Evolutionary conservation across 306 rosid genomes (phyloP), one percentile per base, ranked within the genome.

Genomic region (Dryas octopetala): DNA sequence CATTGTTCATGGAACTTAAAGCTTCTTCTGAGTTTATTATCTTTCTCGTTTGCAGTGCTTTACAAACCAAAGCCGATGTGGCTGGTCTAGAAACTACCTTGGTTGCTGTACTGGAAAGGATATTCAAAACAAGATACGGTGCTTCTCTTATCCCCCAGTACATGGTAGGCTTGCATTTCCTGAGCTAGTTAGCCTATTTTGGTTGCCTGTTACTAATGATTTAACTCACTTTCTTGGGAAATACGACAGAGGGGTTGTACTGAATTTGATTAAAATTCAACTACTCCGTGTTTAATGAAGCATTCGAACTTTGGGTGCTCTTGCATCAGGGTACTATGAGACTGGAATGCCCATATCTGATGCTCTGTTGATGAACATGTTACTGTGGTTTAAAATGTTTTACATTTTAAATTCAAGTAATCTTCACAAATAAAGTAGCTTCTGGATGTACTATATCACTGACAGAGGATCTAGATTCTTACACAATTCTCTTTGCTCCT

Each of bases 41-140:
- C 40, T 75, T 15, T 62, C 23, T 47, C 66, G 53, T 62, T 77
- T 86, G 78, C 90, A 95, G 97, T 85, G 93, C 84, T 26, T 85
- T 95, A 62, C 97, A 91, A 87, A 90, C 96, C 32, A 85, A 84
- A 80, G 72, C 62, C 16, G 91, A 90, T 74, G 83, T 86, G 68
- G 96, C 96, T 63, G 93, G 89, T 59, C 74, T 89, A 58, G 96
- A 91, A 57, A 81, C 55, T 63, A 77, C 85, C 17, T 81, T 95
- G 73, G 91, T 89, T 82, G 81, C 85, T 38, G 88, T 94, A 70
- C 81, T 95, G 76, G 92, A 95, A 75, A 90, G 91, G 84, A 50
- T 95, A 70, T 95, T 95, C 91, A 85, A 75, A 58, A 95, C 97
- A 4, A 95, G 86, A 60, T 90, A 83, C 16, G 98, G 98, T 17